These are phyloP conservation scores for Brachypodium distachyon DNA, from an alignment of 202 grass and related monocot species.

Conservation along the genomic window DNA sequence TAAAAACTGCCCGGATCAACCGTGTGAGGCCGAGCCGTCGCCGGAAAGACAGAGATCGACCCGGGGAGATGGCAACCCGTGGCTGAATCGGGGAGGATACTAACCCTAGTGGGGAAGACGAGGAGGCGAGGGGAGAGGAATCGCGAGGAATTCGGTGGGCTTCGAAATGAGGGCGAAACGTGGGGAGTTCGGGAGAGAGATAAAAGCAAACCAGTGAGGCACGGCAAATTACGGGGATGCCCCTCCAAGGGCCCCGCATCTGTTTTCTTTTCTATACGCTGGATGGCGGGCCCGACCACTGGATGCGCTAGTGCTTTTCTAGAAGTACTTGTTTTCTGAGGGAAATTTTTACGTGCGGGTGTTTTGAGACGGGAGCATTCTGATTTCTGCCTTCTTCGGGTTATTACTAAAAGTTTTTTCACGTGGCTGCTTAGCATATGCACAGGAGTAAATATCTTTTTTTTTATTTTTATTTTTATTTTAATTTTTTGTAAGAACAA, in stretches of 20 bases:
- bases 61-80: neutral
- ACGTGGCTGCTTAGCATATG: too few species aligned
- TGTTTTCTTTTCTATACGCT: neutral
- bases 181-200: constrained; percentile 16
- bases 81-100: neutral
- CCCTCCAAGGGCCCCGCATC: neutral
- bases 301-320: constrained; percentile 1
- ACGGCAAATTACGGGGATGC: constrained; percentile 6
- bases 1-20: neutral
- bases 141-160: constrained; percentile 37
- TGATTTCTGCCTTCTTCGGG: too few species aligned
- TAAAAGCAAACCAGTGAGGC: neutral
- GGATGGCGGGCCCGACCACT: neutral
- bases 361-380: too few species aligned
- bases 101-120: constrained; percentile 36
- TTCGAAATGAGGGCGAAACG: constrained; percentile 31
- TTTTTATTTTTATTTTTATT: too few species aligned
- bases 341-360: too few species aligned
- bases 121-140: constrained; percentile 46
- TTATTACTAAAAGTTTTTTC: too few species aligned
- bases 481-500: too few species aligned
- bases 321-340: neutral
- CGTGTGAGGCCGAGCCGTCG: neutral
- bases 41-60: neutral
- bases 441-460: too few species aligned